Conservation (phyloP, 2,329 filamentous ascomycete species). For the Curvularia sp. region DNA sequence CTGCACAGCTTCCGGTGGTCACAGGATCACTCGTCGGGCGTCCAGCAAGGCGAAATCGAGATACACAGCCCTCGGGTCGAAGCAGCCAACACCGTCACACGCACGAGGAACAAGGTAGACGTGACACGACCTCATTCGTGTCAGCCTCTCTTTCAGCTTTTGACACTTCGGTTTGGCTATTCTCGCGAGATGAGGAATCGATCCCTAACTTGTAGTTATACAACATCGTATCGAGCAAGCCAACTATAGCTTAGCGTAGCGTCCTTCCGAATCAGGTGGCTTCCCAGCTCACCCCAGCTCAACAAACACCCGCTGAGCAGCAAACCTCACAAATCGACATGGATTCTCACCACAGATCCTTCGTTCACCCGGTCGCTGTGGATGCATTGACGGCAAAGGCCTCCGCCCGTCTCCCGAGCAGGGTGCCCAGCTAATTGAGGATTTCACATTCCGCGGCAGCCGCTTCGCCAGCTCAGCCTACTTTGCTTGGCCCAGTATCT, state of each 20-base stretch:
- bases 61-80: background rate
- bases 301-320: slow-evolving; percentile 4
- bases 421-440: background rate
- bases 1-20: background rate
- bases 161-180: background rate
- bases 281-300: background rate
- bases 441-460: slow-evolving; percentile 9
- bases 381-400: background rate
- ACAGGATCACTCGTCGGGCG: background rate
- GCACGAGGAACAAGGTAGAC: background rate
- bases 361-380: background rate
- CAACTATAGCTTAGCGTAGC: background rate
- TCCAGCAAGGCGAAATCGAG: background rate
- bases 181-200: background rate
- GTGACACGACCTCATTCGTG: background rate
- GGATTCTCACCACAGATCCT: background rate
- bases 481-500: slow-evolving; percentile 11
- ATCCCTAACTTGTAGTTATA: background rate
- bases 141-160: slow-evolving; percentile 1
- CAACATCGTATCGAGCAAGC: background rate
- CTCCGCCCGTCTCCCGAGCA: background rate
- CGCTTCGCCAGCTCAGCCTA: slow-evolving; percentile 7
- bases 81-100: background rate
- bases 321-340: background rate
- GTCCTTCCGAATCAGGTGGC: background rate